Base-by-base conservation (phyloP, 176 grass and related monocot genomes). In the Oryza australiensis region DNA sequence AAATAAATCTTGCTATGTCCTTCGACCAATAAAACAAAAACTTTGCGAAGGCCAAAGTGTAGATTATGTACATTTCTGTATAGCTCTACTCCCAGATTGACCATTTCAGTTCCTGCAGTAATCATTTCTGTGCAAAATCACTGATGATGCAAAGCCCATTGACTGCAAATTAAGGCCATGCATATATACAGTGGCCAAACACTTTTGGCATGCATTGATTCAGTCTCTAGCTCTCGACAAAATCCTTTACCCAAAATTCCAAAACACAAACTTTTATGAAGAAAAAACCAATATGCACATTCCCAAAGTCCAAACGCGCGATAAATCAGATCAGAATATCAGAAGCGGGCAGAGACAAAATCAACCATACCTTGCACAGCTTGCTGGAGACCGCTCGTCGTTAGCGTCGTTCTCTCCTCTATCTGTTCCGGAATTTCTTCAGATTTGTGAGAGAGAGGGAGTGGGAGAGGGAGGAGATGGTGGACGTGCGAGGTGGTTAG, bases 401-500 rank as follows among this genome's bases (percentile, higher is more conserved):
- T 13, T 0, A 64, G 9, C 1, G 70, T 2, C 27, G 13, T 28
- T 37, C 27, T 3, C 29, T 6, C 18, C n/a, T 37, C 7, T 22
- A 49, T 7, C 2, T 9, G 65, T 5, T 12, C 23, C 1, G 55
- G 26, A 9, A 0, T 64, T 46, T 53, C 49, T 53, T 53, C 49
- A 51, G 48, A 18, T 1, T 37, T 37, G 35, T 37, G 35, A 37
- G 12, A 46, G 41, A 1, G 27, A 28, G 24, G 45, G 3, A 0
- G 59, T 1, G 29, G 2, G 29, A 37, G 35, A 9, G 7, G 35
- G n/a, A 28, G 48, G 62, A 0, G 45, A 53, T 5, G 7, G 27
- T 0, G 26, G 67, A 76, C 77, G 87, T 66, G 72, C 51, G 64
- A 55, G 82, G 87, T 30, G 27, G 71, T 55, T 5, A 64, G 29